Conservation (phyloP, 495 filamentous ascomycete genomes). For the Penicillium crystallinum region DNA sequence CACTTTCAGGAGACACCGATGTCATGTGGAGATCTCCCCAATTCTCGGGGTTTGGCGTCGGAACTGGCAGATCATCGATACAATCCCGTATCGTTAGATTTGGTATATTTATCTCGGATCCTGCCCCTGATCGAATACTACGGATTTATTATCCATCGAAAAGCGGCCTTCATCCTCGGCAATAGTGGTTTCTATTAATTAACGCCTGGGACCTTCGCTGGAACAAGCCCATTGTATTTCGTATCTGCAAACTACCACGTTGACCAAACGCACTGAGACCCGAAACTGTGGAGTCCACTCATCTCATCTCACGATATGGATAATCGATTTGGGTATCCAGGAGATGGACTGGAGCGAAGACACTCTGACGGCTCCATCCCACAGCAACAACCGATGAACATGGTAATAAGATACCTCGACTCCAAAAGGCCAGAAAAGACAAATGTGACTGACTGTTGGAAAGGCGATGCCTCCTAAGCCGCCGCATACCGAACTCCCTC, state of each 20-base stretch:
- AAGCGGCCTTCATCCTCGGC: not conserved
- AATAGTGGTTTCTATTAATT: not conserved
- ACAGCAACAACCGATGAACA: constrained; percentile 5
- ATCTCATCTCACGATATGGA: constrained; percentile 11
- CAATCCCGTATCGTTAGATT: not conserved
- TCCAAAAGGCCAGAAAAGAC: not conserved
- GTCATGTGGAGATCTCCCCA: constrained; percentile 12
- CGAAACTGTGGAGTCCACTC: not conserved
- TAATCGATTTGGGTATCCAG: constrained; percentile 10
- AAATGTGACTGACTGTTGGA: not conserved
- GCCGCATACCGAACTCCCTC: constrained; percentile 19
- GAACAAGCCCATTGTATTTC: not conserved
- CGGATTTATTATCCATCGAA: constrained; percentile 11
- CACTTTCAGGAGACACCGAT: constrained; percentile 6
- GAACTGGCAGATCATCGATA: not conserved
- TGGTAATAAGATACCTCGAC: constrained; percentile 7
- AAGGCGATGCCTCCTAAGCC: constrained; percentile 19
- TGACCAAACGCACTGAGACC: not conserved
- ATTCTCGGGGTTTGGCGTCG: not conserved
- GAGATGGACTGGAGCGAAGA: constrained; percentile 20
- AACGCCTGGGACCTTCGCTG: not conserved
- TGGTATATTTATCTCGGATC: constrained; percentile 3
- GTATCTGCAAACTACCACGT: not conserved
- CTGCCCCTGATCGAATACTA: not conserved
- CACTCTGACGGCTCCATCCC: constrained; percentile 20